A percentile compares a stretch with the other conserved stretches of the same genome.
phyloP scores from a whole-genome alignment of 148 eudicot genomes.

The Nepenthes gracilis region DNA sequence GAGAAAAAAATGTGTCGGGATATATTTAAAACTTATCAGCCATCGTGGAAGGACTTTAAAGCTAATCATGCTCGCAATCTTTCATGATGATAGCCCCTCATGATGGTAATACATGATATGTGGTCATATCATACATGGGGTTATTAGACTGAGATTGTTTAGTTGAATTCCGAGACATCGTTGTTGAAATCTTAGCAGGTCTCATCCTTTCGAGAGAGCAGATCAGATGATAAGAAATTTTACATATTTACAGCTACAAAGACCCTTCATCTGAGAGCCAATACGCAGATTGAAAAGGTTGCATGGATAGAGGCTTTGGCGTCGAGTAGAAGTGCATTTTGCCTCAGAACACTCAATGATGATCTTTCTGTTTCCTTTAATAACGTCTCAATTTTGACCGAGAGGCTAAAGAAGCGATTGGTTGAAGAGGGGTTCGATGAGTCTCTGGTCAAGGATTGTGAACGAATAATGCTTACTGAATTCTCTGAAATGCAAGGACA shows the following conservation, averaged over 20 bases:
- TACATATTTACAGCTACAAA: constrained; percentile 88
- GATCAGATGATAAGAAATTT: constrained; percentile 64
- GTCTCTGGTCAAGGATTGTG: constrained; percentile 63
- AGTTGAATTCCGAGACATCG: background rate
- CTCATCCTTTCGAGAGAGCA: constrained; percentile 78
- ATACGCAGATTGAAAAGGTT: constrained; percentile 50
- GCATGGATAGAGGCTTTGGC: constrained; percentile 76
- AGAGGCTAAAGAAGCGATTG: constrained; percentile 58
- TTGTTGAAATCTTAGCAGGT: constrained; percentile 35
- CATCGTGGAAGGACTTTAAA: too few relatives aligned
- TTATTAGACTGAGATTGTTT: background rate
- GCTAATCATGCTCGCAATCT: too few relatives aligned
- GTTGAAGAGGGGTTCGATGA: constrained; percentile 59
- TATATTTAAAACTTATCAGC: too few relatives aligned
- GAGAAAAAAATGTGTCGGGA: too few relatives aligned
- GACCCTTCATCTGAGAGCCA: constrained; percentile 70
- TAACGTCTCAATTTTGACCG: constrained; percentile 57
- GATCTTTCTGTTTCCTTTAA: constrained; percentile 23
- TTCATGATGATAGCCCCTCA: too few relatives aligned
- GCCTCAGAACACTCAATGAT: constrained; percentile 36
- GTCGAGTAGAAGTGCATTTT: constrained; percentile 40
- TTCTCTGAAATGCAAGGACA: constrained; percentile 54
- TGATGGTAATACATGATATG: too few relatives aligned
- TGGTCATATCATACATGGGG: background rate
- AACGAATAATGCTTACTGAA: constrained; percentile 76